phyloP scores from a whole-genome alignment of 257 asterid species.

The Solanum arcanum region DNA sequence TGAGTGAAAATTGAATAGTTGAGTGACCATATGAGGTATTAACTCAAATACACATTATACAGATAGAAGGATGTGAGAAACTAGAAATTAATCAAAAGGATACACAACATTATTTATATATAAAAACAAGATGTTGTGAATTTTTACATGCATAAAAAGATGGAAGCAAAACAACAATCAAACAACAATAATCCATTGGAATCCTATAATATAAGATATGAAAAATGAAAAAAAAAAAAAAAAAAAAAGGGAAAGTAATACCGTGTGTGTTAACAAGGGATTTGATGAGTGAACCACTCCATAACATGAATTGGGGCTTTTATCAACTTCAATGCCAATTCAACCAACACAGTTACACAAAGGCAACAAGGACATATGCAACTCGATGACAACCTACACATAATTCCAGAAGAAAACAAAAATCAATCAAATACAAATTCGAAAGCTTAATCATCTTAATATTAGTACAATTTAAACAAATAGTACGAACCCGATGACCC shows the following conservation, averaged over 20 bases:
- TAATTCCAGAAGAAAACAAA: not conserved
- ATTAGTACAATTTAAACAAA: not conserved
- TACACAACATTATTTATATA: not conserved
- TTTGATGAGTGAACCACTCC: slow-evolving; percentile 44
- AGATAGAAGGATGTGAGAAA: not conserved
- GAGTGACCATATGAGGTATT: too few relatives aligned
- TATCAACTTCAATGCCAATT: slow-evolving; percentile 41
- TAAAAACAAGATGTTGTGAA: not conserved
- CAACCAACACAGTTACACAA: slow-evolving; percentile 51
- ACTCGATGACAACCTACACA: slow-evolving; percentile 32
- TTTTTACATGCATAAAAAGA: not conserved
- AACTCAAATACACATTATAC: not conserved
- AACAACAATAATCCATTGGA: not conserved
- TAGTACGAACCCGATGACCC: slow-evolving; percentile 43
- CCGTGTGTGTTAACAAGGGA: slow-evolving; percentile 28
- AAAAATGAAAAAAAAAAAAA: not conserved
- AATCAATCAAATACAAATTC: too few relatives aligned
- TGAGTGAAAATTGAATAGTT: too few relatives aligned
- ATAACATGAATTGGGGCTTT: slow-evolving; percentile 62
- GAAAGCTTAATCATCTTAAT: too few relatives aligned
- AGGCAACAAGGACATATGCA: slow-evolving; percentile 56
- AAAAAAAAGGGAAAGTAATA: not conserved
- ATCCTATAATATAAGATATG: not conserved
- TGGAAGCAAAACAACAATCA: not conserved
- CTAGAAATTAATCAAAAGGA: not conserved